Conservation (phyloP, 306 rosid species). For the Ormosia emarginata region DNA sequence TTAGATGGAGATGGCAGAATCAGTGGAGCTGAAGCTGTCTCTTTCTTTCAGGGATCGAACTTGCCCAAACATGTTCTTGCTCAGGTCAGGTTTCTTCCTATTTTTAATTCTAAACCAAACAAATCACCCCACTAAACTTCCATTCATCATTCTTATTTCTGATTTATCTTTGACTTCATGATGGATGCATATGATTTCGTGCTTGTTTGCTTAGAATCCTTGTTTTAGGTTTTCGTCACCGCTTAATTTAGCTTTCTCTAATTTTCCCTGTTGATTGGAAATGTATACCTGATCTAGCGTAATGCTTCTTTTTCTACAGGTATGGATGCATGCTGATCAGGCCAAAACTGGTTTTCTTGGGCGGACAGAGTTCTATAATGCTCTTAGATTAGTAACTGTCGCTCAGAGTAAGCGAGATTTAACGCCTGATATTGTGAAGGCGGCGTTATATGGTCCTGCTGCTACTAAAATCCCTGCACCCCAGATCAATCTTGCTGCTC, state of each 20-base stretch:
- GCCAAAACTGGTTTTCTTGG: constrained; percentile 86
- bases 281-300: constrained; percentile 7
- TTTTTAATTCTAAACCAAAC: background rate
- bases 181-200: background rate
- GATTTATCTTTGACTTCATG: background rate
- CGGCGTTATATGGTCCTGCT: constrained; percentile 81
- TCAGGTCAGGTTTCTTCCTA: constrained; percentile 46
- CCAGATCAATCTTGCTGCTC: constrained; percentile 61
- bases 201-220: background rate
- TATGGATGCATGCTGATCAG: constrained; percentile 95
- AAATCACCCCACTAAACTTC: background rate
- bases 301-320: constrained; percentile 39
- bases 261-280: background rate
- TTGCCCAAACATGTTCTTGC: constrained; percentile 85
- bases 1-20: constrained; percentile 96
- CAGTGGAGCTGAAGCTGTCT: constrained; percentile 88
- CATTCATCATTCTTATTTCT: background rate
- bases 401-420: constrained; percentile 94
- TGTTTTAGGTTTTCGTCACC: background rate
- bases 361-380: constrained; percentile 82
- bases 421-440: constrained; percentile 86
- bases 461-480: constrained; percentile 95
- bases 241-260: background rate
- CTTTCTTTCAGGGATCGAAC: constrained; percentile 82
- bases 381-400: constrained; percentile 87